Conservation (phyloP, 73 alveolate species). For the Strombidium stylifer region DNA sequence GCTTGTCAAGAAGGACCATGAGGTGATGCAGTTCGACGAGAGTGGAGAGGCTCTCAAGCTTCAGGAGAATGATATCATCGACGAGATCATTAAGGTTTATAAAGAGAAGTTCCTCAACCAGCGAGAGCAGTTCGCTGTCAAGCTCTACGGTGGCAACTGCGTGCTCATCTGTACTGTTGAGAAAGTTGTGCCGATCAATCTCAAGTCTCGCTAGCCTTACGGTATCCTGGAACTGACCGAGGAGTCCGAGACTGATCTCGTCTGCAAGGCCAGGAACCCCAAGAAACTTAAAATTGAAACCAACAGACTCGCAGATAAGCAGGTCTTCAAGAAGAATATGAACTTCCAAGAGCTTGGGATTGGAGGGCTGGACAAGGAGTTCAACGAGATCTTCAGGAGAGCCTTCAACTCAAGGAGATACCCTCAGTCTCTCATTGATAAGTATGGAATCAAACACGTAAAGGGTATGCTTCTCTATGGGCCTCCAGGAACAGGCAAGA, state of each 20-base stretch:
- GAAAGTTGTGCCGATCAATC: constrained; percentile 5
- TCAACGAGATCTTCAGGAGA: constrained; percentile 97
- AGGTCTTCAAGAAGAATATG: constrained; percentile 74
- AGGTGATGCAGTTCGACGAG: background rate
- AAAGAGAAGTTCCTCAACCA: constrained; percentile 17
- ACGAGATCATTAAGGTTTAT: background rate
- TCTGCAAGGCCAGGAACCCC: background rate
- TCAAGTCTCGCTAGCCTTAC: background rate
- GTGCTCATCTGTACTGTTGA: constrained; percentile 2
- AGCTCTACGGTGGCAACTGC: background rate
- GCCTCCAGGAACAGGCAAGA: constrained; percentile 99
- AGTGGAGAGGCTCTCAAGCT: constrained; percentile 1
- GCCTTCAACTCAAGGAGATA: constrained; percentile 98
- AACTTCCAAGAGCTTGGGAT: constrained; percentile 99
- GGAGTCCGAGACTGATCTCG: constrained; percentile 2
- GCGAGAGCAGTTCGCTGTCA: constrained; percentile 3
- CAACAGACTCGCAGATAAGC: constrained; percentile 44
- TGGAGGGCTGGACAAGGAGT: constrained; percentile 98
- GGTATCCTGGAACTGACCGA: constrained; percentile 29
- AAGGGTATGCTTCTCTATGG: constrained; percentile 98
- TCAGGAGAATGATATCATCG: background rate
- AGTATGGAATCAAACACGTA: constrained; percentile 97
- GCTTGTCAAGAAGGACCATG: background rate
- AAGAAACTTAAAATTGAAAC: constrained; percentile 31
- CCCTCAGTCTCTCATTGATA: constrained; percentile 96